phyloP scores from a whole-genome alignment of 2,329 filamentous ascomycete species.

The Xylariaceae sp. region DNA sequence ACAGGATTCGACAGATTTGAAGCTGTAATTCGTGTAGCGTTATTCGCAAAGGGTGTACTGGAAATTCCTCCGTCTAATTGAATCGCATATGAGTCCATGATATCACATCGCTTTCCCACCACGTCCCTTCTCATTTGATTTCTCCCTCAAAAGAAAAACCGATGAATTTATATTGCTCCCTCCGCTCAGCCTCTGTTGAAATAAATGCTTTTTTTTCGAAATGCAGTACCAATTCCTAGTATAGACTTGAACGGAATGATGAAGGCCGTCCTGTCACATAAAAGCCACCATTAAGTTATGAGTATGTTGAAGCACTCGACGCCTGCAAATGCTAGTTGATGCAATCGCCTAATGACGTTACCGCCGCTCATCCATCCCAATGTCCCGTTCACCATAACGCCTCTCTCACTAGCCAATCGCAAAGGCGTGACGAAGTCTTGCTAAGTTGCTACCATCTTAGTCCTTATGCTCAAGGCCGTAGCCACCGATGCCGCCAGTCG shows the following conservation, averaged over 20 bases:
- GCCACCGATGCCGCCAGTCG: slow-evolving; percentile 47
- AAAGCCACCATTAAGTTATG: neutral
- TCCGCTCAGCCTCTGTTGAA: slow-evolving; percentile 30
- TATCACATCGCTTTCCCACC: neutral
- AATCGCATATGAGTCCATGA: neutral
- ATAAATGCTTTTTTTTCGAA: slow-evolving; percentile 23
- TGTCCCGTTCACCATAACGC: neutral
- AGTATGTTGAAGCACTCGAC: slow-evolving; percentile 12
- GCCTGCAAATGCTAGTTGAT: slow-evolving; percentile 25
- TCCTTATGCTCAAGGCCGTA: slow-evolving; percentile 51
- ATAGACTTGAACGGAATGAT: slow-evolving; percentile 9
- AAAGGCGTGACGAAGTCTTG: neutral
- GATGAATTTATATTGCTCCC: neutral
- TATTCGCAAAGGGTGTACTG: too few species aligned
- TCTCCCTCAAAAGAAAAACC: neutral
- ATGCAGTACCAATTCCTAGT: slow-evolving; percentile 3
- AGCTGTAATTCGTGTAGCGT: neutral
- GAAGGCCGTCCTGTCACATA: slow-evolving; percentile 3
- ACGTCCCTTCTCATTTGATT: neutral
- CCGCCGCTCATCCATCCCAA: slow-evolving; percentile 8
- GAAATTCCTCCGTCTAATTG: neutral
- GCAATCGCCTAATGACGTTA: slow-evolving; percentile 19
- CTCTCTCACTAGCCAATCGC: neutral
- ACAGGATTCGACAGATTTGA: slow-evolving; percentile 4
- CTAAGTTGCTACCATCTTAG: neutral